These are phyloP conservation scores for Tagetes patula DNA, from an alignment of 129 eudicot species.

Conservation along the genomic window DNA sequence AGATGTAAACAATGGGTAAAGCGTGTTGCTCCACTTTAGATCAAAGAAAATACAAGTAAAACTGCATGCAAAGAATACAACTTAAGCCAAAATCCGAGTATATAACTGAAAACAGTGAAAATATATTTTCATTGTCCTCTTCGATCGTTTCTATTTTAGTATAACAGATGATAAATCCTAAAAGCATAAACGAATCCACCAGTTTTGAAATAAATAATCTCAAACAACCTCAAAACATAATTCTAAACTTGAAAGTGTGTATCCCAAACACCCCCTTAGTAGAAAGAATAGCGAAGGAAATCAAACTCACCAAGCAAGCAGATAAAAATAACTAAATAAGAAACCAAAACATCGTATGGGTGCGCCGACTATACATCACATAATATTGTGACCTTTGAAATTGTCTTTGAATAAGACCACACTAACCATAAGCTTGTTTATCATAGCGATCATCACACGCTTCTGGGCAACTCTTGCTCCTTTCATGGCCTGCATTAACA, in stretches of 20 bases:
- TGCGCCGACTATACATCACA: slow-evolving; percentile 63
- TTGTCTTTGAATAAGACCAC: slow-evolving; percentile 67
- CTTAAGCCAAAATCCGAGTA: neutral
- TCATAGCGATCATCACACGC: slow-evolving; percentile 55
- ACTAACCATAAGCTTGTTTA: slow-evolving; percentile 64
- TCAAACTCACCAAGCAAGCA: slow-evolving; percentile 63
- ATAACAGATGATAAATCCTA: neutral
- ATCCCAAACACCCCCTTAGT: neutral
- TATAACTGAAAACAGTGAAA: neutral
- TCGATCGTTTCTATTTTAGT: neutral
- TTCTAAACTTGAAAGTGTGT: neutral
- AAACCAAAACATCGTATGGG: slow-evolving; percentile 47
- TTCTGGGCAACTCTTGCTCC: slow-evolving; percentile 55
- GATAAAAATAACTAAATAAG: slow-evolving; percentile 48
- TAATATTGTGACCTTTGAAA: slow-evolving; percentile 74
- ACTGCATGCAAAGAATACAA: slow-evolving; percentile 18
- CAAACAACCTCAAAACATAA: neutral
- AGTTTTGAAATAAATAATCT: neutral
- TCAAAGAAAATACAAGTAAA: slow-evolving; percentile 18
- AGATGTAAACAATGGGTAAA: neutral
- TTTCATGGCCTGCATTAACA: slow-evolving; percentile 41
- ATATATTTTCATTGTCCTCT: neutral
- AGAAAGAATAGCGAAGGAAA: slow-evolving; percentile 11
- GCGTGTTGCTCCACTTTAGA: slow-evolving; percentile 14
- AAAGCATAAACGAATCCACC: neutral